These are phyloP conservation scores for Arabidopsis arenosa DNA, from an alignment of 345 rosid species.

Conservation along the genomic window DNA sequence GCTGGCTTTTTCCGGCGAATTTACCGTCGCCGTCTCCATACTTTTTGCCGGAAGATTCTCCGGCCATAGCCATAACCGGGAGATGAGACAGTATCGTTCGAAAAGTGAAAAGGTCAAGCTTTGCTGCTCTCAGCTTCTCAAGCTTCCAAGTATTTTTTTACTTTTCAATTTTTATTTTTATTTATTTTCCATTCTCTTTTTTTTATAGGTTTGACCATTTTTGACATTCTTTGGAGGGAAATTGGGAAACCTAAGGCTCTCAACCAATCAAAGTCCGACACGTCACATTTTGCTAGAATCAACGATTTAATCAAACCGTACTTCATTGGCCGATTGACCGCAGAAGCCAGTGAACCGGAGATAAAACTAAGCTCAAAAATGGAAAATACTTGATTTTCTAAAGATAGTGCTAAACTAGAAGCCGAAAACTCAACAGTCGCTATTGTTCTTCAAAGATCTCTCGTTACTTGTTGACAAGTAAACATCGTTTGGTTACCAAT, in stretches of 20 bases:
- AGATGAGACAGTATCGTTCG: constrained; percentile 13
- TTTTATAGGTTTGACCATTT: background rate
- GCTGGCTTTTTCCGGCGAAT: constrained; percentile 20
- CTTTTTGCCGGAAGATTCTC: constrained; percentile 1
- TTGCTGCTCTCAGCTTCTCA: background rate
- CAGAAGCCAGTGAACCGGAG: background rate
- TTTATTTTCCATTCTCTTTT: background rate
- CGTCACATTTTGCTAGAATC: background rate
- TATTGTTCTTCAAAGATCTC: no score
- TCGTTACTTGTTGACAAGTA: no score
- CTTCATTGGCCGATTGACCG: no score
- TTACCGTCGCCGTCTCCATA: background rate
- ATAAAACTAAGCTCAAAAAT: no score
- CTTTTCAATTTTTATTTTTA: constrained; percentile 2
- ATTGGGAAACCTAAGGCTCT: background rate
- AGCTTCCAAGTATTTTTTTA: constrained; percentile 2
- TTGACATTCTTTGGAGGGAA: constrained; percentile 28
- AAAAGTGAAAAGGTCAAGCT: background rate
- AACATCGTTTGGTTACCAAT: no score
- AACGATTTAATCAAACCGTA: no score
- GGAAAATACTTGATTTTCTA: no score
- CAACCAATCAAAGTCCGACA: background rate
- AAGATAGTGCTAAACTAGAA: no score
- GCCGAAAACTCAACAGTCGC: no score
- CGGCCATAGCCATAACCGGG: constrained; percentile 24